Evolutionary conservation across 148 eudicot genomes (phyloP).

Genomic region (Dianthus caryophyllus): DNA sequence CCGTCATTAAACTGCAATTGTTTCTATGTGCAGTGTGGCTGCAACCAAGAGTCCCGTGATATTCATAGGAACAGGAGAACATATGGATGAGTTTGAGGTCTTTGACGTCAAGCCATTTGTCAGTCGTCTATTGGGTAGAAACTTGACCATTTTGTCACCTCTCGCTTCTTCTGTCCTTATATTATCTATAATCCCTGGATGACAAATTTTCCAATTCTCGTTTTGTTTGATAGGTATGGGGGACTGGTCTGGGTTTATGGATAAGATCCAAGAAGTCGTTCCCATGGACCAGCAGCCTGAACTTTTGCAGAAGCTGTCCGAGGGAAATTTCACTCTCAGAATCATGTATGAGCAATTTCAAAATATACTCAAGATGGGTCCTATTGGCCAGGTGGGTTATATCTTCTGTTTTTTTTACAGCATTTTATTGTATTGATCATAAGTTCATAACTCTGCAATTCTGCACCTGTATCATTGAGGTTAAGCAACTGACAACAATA

Average conservation of each 20-base stretch:
- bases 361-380: slow-evolving; percentile 93
- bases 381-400: slow-evolving; percentile 80
- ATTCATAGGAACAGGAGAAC: slow-evolving; percentile 98
- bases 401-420: slow-evolving; percentile 10
- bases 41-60: slow-evolving; percentile 99
- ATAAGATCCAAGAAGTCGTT: slow-evolving; percentile 93
- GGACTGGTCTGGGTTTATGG: slow-evolving; percentile 97
- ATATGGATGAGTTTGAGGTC: slow-evolving; percentile 98
- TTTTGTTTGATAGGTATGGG: slow-evolving; percentile 69
- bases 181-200: not conserved
- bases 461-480: not conserved
- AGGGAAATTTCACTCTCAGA: slow-evolving; percentile 87
- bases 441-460: not conserved
- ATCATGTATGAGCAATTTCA: slow-evolving; percentile 98
- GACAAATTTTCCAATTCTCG: not conserved
- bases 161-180: not conserved
- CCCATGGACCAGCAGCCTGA: slow-evolving; percentile 99
- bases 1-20: not conserved
- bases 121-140: slow-evolving; percentile 88
- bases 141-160: slow-evolving; percentile 8
- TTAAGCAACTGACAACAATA: too few relatives aligned
- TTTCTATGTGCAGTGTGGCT: slow-evolving; percentile 65
- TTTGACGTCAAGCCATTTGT: slow-evolving; percentile 98
- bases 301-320: slow-evolving; percentile 93
- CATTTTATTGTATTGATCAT: not conserved